These are phyloP conservation scores for Endocarpon pusillum DNA, from an alignment of 495 filamentous ascomycete species.

Conservation along the genomic window DNA sequence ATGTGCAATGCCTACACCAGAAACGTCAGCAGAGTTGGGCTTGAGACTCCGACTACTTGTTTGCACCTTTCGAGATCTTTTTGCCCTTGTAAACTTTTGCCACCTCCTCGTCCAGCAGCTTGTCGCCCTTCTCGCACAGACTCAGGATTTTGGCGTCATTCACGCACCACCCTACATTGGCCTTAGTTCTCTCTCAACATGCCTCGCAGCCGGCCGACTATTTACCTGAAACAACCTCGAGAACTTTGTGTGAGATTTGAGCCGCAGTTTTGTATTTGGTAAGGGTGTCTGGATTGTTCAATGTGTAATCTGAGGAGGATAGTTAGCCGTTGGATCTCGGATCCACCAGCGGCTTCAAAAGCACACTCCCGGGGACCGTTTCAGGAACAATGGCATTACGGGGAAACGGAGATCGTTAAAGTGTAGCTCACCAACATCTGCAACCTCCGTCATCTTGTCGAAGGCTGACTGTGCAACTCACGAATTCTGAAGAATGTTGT, in stretches of 20 bases:
- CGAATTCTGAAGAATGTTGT: too few relatives aligned
- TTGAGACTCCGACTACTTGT: conserved; percentile 2
- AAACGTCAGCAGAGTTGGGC: not conserved
- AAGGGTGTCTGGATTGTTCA: conserved; percentile 91
- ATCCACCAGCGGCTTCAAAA: too few relatives aligned
- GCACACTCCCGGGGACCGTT: too few relatives aligned
- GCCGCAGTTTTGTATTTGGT: conserved; percentile 98
- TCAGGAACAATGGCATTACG: too few relatives aligned
- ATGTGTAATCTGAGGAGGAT: conserved; percentile 88
- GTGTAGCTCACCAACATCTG: too few relatives aligned
- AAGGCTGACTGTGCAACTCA: too few relatives aligned
- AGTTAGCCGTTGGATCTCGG: too few relatives aligned
- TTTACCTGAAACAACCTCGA: conserved; percentile 61
- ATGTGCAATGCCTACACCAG: conserved; percentile 56
- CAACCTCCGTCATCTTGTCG: too few relatives aligned
- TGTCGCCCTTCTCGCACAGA: conserved; percentile 89
- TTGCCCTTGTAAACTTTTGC: conserved; percentile 96
- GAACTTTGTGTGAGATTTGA: conserved; percentile 83
- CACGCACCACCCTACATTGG: conserved; percentile 45
- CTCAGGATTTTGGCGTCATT: conserved; percentile 82
- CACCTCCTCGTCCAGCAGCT: conserved; percentile 83
- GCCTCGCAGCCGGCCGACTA: conserved; percentile 1
- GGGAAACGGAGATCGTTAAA: too few relatives aligned
- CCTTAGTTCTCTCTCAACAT: not conserved
- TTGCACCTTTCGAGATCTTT: conserved; percentile 77